Conservation (phyloP, 2,329 filamentous ascomycete species). For the Achaetomium macrosporum region DNA sequence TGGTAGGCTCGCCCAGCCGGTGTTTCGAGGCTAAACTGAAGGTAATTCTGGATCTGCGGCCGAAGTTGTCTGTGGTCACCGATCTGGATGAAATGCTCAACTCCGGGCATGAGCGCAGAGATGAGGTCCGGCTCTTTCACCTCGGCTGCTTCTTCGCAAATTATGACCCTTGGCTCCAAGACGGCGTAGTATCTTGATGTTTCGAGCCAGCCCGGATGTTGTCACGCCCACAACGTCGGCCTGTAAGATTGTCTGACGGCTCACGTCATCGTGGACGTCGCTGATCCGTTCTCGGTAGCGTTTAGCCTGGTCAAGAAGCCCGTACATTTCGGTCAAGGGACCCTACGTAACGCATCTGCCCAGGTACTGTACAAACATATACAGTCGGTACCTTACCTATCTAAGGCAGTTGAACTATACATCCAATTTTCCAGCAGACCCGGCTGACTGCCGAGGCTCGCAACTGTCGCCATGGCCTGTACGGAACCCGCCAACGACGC, state of each 20-base stretch:
- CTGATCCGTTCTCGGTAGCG: conserved; percentile 12
- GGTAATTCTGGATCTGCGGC: conserved; percentile 50
- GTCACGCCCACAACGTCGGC: conserved; percentile 53
- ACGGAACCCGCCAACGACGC: too few species aligned
- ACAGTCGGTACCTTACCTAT: too few species aligned
- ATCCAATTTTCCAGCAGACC: too few species aligned
- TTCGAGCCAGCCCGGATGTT: conserved; percentile 51
- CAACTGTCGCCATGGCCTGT: too few species aligned
- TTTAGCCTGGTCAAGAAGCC: background rate
- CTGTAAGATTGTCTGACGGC: conserved; percentile 33
- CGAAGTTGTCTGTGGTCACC: conserved; percentile 59
- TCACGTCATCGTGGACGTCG: conserved; percentile 28
- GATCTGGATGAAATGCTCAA: conserved; percentile 59
- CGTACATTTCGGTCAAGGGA: too few species aligned
- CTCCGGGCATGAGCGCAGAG: conserved; percentile 48
- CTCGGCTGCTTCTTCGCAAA: conserved; percentile 65
- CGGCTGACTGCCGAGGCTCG: too few species aligned
- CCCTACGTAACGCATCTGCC: too few species aligned
- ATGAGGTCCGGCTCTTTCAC: conserved; percentile 60
- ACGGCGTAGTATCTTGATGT: conserved; percentile 43
- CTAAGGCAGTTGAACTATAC: too few species aligned
- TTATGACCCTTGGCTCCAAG: conserved; percentile 49
- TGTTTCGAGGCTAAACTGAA: conserved; percentile 28
- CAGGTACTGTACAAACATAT: too few species aligned
- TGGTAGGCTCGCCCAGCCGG: conserved; percentile 41